Evolutionary conservation across 2,329 filamentous ascomycete species (phyloP).

Genomic region (Neocucurbitaria cava): DNA sequence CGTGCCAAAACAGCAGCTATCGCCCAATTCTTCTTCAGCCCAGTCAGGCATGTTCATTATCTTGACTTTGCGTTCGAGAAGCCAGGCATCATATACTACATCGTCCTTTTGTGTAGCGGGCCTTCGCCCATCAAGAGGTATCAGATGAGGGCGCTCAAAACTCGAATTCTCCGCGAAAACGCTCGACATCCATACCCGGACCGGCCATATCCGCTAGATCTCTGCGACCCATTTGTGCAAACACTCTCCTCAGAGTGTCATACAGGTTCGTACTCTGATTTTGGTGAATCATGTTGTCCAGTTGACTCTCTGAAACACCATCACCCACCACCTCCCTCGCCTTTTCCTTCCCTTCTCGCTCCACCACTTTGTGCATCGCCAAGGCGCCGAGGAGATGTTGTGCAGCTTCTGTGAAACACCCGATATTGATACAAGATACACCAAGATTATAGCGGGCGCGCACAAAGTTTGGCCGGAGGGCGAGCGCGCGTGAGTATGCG

Average conservation of each 20-base stretch:
- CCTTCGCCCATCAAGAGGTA: neutral
- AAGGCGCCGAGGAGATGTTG: slow-evolving; percentile 90
- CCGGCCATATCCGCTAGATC: slow-evolving; percentile 90
- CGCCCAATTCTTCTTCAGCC: slow-evolving; percentile 29
- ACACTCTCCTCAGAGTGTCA: slow-evolving; percentile 92
- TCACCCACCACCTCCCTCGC: slow-evolving; percentile 78
- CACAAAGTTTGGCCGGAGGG: slow-evolving; percentile 93
- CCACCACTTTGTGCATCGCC: slow-evolving; percentile 93
- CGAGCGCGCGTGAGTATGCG: slow-evolving; percentile 91
- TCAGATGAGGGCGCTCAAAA: slow-evolving; percentile 60
- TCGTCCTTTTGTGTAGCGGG: neutral
- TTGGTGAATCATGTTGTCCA: slow-evolving; percentile 89
- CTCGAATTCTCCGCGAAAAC: slow-evolving; percentile 89
- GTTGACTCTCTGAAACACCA: slow-evolving; percentile 70
- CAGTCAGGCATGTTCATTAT: slow-evolving; percentile 5
- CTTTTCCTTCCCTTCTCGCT: slow-evolving; percentile 81
- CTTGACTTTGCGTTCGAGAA: slow-evolving; percentile 21
- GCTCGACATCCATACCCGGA: slow-evolving; percentile 86
- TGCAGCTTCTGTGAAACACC: slow-evolving; percentile 90
- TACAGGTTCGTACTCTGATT: slow-evolving; percentile 97
- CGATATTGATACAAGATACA: slow-evolving; percentile 96
- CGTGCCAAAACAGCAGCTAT: slow-evolving; percentile 43
- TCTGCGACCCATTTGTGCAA: slow-evolving; percentile 89
- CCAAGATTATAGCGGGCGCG: slow-evolving; percentile 96
- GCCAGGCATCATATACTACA: slow-evolving; percentile 22